phyloP scores from a whole-genome alignment of 192 early-diverging fungal species.

The Backusella sp. region DNA sequence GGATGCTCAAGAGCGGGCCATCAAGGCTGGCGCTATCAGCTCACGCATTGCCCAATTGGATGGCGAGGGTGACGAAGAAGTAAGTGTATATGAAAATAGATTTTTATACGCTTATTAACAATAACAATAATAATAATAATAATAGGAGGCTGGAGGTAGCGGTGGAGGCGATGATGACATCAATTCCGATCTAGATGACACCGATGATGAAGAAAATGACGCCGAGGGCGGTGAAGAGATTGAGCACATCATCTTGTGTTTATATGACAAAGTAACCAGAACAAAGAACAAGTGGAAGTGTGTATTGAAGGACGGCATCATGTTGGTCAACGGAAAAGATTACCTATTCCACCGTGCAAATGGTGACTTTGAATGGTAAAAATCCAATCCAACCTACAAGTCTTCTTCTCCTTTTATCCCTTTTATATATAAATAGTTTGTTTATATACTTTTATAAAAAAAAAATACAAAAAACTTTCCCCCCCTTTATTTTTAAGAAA shows the following conservation, averaged over 20 bases:
- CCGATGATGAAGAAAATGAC: conserved; percentile 61
- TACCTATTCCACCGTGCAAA: conserved; percentile 93
- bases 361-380: conserved; percentile 98
- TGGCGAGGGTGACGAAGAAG: conserved; percentile 36
- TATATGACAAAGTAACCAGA: conserved; percentile 82
- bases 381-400: not conserved
- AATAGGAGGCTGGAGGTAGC: not conserved
- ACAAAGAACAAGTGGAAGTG: conserved; percentile 99
- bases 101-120: not conserved
- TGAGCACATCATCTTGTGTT: conserved; percentile 73
- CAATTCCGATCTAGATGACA: conserved; percentile 71
- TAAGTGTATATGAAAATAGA: not conserved
- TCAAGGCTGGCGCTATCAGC: conserved; percentile 26
- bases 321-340: conserved; percentile 92
- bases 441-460: not conserved
- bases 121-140: not conserved
- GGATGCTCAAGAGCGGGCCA: conserved; percentile 24
- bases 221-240: conserved; percentile 60
- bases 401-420: too few species aligned
- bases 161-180: conserved; percentile 56
- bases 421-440: too few species aligned
- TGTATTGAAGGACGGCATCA: conserved; percentile 93
- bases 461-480: not conserved
- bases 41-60: conserved; percentile 37
- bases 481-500: not conserved